phyloP scores from a whole-genome alignment of 495 filamentous ascomycete genomes.

The Lophiostoma macrostomum region DNA sequence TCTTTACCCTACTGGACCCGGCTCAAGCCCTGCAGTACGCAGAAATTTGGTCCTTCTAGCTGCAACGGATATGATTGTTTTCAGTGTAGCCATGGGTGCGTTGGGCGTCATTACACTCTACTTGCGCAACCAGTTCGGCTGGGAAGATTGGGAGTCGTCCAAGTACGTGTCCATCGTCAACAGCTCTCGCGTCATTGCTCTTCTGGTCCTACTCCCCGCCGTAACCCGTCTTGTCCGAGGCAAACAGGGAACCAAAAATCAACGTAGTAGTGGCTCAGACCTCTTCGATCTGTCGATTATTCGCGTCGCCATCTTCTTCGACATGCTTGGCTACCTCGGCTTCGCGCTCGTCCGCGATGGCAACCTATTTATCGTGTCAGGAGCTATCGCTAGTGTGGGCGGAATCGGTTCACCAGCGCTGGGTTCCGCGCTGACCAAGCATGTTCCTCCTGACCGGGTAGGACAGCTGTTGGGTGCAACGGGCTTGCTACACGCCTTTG shows the following conservation, averaged over 20 bases:
- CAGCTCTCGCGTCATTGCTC: conserved; percentile 64
- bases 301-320: conserved; percentile 71
- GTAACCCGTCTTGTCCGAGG: conserved; percentile 67
- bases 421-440: conserved; percentile 81
- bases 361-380: conserved; percentile 60
- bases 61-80: conserved; percentile 70
- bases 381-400: conserved; percentile 69
- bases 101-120: conserved; percentile 78
- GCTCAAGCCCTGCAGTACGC: conserved; percentile 59
- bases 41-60: conserved; percentile 77
- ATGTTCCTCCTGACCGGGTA: conserved; percentile 74
- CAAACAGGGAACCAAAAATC: conserved; percentile 38
- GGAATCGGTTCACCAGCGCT: conserved; percentile 81
- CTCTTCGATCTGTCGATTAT: conserved; percentile 73
- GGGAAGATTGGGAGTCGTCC: conserved; percentile 73
- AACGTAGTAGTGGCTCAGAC: conserved; percentile 66
- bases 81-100: conserved; percentile 78
- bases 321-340: conserved; percentile 70
- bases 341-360: conserved; percentile 62
- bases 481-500: conserved; percentile 79
- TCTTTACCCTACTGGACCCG: conserved; percentile 65
- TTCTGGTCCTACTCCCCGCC: conserved; percentile 71
- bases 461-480: conserved; percentile 84
- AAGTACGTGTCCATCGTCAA: conserved; percentile 76
- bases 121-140: conserved; percentile 71